A percentile compares a stretch with the other conserved stretches of the same genome.
These are phyloP conservation scores for Hymenoscyphus fructigenus DNA, from an alignment of 2,329 filamentous ascomycete species.

Conservation along the genomic window DNA sequence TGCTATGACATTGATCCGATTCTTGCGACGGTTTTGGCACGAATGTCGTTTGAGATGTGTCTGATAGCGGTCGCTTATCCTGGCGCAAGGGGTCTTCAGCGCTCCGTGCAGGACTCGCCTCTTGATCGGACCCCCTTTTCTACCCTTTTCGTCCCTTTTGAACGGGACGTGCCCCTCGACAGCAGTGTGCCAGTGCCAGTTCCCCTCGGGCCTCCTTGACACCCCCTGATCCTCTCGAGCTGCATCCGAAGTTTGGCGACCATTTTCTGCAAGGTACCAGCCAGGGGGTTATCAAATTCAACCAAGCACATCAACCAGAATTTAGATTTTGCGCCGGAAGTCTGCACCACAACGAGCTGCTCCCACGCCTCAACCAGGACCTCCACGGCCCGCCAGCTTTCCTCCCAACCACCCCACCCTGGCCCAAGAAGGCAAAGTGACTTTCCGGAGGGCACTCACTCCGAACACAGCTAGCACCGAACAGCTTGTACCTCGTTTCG, in stretches of 20 bases:
- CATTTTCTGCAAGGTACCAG: constrained; percentile 4
- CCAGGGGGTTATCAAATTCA: constrained; percentile 1
- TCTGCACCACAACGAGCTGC: neutral
- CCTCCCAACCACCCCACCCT: neutral
- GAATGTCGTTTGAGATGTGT: constrained; percentile 30
- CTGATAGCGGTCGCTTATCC: constrained; percentile 25
- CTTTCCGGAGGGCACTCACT: constrained; percentile 31
- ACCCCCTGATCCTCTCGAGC: constrained; percentile 7
- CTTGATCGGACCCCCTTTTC: neutral
- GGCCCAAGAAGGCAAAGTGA: neutral
- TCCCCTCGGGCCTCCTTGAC: neutral
- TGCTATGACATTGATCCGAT: constrained; percentile 18
- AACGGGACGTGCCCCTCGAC: constrained; percentile 1
- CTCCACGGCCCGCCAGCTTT: neutral
- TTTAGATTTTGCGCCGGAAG: neutral
- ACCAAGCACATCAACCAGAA: constrained; percentile 6
- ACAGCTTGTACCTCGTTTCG: constrained; percentile 29
- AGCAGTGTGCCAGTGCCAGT: neutral
- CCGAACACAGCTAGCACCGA: constrained; percentile 26
- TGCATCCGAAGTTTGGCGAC: neutral
- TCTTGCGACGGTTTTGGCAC: constrained; percentile 33
- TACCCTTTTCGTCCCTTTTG: neutral
- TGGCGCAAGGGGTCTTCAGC: constrained; percentile 16
- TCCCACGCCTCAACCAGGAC: constrained; percentile 3
- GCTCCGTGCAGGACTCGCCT: constrained; percentile 20